These are phyloP conservation scores for Annulohypoxylon moriforme DNA, from an alignment of 495 filamentous ascomycete genomes.

Conservation along the genomic window DNA sequence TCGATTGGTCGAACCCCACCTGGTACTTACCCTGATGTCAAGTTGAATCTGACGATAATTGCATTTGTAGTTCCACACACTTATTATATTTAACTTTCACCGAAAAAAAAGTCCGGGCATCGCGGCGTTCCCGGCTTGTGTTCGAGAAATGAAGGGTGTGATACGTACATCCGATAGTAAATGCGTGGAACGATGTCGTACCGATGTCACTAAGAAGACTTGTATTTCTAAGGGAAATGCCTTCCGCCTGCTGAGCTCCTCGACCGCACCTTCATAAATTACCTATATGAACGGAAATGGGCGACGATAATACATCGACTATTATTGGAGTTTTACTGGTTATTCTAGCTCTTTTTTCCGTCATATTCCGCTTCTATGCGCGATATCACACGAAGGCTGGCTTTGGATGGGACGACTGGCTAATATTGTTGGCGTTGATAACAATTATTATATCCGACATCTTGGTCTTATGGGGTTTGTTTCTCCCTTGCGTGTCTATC, in stretches of 20 bases:
- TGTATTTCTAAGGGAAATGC: too few relatives aligned
- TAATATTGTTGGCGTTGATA: constrained; percentile 13
- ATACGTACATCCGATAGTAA: too few relatives aligned
- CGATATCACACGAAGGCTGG: constrained; percentile 6
- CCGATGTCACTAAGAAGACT: too few relatives aligned
- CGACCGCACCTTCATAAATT: too few relatives aligned
- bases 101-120: too few relatives aligned
- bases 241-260: too few relatives aligned
- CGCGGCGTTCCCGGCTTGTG: too few relatives aligned
- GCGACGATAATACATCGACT: neutral
- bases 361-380: constrained; percentile 27
- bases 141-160: too few relatives aligned
- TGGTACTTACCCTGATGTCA: neutral
- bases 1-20: neutral
- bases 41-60: neutral
- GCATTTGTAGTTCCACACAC: too few relatives aligned
- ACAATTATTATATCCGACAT: neutral
- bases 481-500: neutral
- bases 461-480: constrained; percentile 4
- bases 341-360: constrained; percentile 3
- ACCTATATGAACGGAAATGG: neutral
- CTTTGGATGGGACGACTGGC: constrained; percentile 27
- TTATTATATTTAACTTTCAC: too few relatives aligned
- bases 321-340: constrained; percentile 8
- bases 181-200: too few relatives aligned